Percentiles rank a stretch among this genome's conserved stretches.
Conservation (phyloP, 768 basidiomycete genomes). For the Russula sp. region DNA sequence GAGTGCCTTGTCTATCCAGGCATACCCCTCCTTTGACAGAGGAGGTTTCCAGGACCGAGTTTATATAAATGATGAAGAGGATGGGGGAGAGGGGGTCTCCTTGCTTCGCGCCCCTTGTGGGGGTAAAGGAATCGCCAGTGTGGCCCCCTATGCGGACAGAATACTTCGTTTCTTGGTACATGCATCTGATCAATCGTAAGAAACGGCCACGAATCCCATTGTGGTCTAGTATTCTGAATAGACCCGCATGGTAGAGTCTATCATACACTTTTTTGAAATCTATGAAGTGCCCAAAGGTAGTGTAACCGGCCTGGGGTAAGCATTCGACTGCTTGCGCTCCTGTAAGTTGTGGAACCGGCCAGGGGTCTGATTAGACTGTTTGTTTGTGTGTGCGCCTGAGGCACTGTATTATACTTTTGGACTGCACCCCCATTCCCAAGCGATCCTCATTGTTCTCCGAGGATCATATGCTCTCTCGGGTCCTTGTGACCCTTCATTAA, state of each 20-base stretch:
- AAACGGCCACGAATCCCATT: slow-evolving; percentile 8
- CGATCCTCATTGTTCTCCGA: too few relatives aligned
- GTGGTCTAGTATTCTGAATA: slow-evolving; percentile 13
- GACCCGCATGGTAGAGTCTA: slow-evolving; percentile 13
- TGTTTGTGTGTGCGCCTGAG: too few relatives aligned
- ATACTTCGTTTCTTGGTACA: not conserved
- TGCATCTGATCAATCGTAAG: not conserved
- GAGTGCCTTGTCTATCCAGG: too few relatives aligned
- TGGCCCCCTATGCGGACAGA: not conserved
- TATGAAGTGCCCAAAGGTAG: slow-evolving; percentile 12
- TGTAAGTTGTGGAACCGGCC: too few relatives aligned
- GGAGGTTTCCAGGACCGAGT: not conserved
- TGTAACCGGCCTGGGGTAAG: too few relatives aligned
- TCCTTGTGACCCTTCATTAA: too few relatives aligned
- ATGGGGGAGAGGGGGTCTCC: slow-evolving; percentile 18
- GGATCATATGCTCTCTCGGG: too few relatives aligned
- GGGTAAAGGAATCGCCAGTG: not conserved
- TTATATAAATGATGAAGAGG: slow-evolving; percentile 18
- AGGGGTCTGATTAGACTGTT: too few relatives aligned
- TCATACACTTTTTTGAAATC: slow-evolving; percentile 21
- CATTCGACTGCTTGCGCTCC: too few relatives aligned
- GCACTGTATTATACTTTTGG: too few relatives aligned
- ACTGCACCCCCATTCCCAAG: too few relatives aligned
- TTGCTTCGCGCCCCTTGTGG: slow-evolving; percentile 11
- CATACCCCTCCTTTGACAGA: too few relatives aligned